A percentile compares a stretch with the other conserved stretches of the same genome.
Conservation (phyloP, 2,329 filamentous ascomycete species). For the Septoria petroselini region DNA sequence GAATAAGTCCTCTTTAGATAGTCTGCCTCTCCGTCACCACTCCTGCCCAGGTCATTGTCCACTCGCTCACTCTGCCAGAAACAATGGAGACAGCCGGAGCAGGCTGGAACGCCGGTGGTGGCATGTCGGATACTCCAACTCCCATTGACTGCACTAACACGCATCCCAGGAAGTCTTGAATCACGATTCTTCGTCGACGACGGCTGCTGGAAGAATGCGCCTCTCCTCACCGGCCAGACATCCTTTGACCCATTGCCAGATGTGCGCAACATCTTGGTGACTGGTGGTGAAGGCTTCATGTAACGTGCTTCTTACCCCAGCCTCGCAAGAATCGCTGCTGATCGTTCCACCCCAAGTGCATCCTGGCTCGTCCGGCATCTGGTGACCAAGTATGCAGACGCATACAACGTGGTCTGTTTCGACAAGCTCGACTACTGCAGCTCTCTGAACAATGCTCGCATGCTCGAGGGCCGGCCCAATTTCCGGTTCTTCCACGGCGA, state of each 20-base stretch:
- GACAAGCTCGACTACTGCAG: conserved; percentile 84
- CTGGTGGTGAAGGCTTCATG: conserved; percentile 83
- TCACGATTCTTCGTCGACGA: conserved; percentile 50
- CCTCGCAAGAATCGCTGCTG: conserved; percentile 15
- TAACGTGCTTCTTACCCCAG: conserved; percentile 39
- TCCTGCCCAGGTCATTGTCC: neutral
- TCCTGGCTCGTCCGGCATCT: conserved; percentile 82
- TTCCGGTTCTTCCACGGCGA: conserved; percentile 79
- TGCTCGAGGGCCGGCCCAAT: conserved; percentile 64
- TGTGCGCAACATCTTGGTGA: conserved; percentile 78
- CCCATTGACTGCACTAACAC: conserved; percentile 1
- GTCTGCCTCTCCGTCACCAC: neutral
- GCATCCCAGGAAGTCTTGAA: conserved; percentile 37
- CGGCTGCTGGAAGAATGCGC: conserved; percentile 69
- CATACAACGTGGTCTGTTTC: conserved; percentile 77
- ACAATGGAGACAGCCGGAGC: conserved; percentile 19
- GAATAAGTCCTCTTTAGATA: neutral
- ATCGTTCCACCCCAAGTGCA: conserved; percentile 50
- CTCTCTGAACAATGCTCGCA: conserved; percentile 73
- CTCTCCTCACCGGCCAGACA: conserved; percentile 65
- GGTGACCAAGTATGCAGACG: conserved; percentile 66
- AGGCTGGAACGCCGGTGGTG: conserved; percentile 24
- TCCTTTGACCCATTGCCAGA: conserved; percentile 66
- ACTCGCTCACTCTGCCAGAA: neutral
- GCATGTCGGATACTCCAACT: neutral